Evolutionary conservation across 2,329 filamentous ascomycete genomes (phyloP), one percentile per base, ranked within the genome.

Genomic region (Elsinoe ampelina): DNA sequence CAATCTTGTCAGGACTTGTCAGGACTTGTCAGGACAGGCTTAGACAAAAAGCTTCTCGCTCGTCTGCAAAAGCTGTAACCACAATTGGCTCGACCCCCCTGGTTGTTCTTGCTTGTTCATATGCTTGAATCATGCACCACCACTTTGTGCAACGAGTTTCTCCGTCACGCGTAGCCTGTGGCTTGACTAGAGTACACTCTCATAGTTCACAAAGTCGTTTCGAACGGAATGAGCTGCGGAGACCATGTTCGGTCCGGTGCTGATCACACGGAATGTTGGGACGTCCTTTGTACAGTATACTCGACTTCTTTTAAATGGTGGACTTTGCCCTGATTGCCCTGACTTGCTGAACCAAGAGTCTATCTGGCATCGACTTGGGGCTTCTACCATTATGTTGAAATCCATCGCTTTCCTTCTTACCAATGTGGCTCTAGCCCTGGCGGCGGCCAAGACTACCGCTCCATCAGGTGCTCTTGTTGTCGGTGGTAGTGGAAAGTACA

Each of bases 381-480:
- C 17, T n/a, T 19, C 26, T 8, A 15, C 26, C 54, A 57, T 15
- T 12, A 59, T 51, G 48, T 61, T 62, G 58, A 58, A 59, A 30
- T 34, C 36, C 20, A 22, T 60, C 19, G 32, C 54, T 48, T 35
- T 62, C 54, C 30, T 58, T 45, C 45, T 60, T 38, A 50, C 58
- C 35, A 57, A 63, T 26, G 17, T 60, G 19, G 45, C 54, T n/a
- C 42, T 64, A 8, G 63, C 57, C 5, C 58, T 61, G 22, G 62
- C 64, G 12, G 68, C 66, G 19, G 65, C 65, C 43, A 70, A 75
- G 42, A 77, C 74, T 6, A 68, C 71, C 20, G 66, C 77, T 13
- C 80, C 80, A 2, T 63, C 71, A 2, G 79, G 78, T 22, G 78
- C 78, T 52, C 68, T 81, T 2, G 71, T 74, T 2, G 80, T 81